These are phyloP conservation scores for Mychonastes homosphaera DNA, from an alignment of 139 green algal genomes.

Conservation along the genomic window DNA sequence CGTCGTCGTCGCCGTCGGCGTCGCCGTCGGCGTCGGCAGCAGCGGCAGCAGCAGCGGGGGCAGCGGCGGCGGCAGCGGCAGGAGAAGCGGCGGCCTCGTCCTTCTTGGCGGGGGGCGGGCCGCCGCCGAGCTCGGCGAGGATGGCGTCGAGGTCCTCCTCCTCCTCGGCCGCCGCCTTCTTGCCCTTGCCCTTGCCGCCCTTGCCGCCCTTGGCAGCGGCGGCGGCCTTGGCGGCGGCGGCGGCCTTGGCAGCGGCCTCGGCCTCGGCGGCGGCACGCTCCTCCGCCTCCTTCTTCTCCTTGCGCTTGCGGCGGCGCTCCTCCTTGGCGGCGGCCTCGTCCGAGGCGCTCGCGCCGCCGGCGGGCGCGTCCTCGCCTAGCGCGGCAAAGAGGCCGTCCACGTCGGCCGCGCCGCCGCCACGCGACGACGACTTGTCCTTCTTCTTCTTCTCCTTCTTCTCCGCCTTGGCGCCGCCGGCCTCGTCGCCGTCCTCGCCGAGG, in stretches of 20 bases:
- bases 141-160: conserved; percentile 56
- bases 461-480: conserved; percentile 5
- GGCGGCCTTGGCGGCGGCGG: not conserved
- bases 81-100: conserved; percentile 2
- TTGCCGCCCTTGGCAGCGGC: conserved; percentile 24
- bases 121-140: conserved; percentile 59
- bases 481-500: conserved; percentile 16
- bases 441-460: conserved; percentile 43
- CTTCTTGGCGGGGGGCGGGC: conserved; percentile 23
- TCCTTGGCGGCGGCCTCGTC: conserved; percentile 11
- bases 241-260: not conserved
- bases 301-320: too few relatives aligned
- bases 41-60: conserved; percentile 10
- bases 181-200: conserved; percentile 26
- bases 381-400: conserved; percentile 24
- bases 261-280: conserved; percentile 13
- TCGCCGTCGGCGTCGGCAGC: conserved; percentile 19
- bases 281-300: conserved; percentile 21
- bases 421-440: too few relatives aligned
- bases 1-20: conserved; percentile 21
- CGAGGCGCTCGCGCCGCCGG: not conserved
- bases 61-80: conserved; percentile 14
- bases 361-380: conserved; percentile 11
- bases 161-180: conserved; percentile 27
- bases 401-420: too few relatives aligned